These are phyloP conservation scores for Auriscalpium microsporum DNA, from an alignment of 768 basidiomycete genomes.

Conservation along the genomic window DNA sequence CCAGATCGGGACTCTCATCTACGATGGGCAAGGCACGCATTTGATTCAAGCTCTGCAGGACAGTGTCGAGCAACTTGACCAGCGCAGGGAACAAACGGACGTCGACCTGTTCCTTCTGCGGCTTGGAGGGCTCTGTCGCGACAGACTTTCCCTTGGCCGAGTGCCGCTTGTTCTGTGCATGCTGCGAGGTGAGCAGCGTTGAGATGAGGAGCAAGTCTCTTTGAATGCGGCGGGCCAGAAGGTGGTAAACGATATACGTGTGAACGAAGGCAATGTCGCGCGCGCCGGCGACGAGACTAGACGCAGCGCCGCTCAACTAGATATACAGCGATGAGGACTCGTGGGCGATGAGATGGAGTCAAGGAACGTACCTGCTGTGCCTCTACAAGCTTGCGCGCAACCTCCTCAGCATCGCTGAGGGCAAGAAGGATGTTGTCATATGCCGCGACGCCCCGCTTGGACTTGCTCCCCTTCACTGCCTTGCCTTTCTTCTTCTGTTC, in stretches of 20 bases:
- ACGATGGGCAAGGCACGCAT: conserved; percentile 79
- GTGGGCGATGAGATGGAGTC: neutral
- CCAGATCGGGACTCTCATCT: conserved; percentile 80
- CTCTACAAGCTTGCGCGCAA: conserved; percentile 72
- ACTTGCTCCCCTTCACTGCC: conserved; percentile 31
- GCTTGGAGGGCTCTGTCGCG: conserved; percentile 16
- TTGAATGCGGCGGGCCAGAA: conserved; percentile 79
- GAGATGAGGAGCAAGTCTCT: conserved; percentile 78
- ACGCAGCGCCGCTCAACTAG: conserved; percentile 35
- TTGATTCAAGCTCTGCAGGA: conserved; percentile 77
- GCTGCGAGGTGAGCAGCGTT: conserved; percentile 46
- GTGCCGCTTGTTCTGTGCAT: conserved; percentile 16
- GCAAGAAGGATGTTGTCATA: conserved; percentile 82
- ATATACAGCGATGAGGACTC: conserved; percentile 1
- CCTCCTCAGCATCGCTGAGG: conserved; percentile 83
- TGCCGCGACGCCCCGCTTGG: conserved; percentile 73
- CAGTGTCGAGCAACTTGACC: conserved; percentile 81
- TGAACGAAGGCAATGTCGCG: conserved; percentile 82
- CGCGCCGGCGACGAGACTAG: conserved; percentile 33
- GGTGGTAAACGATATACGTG: conserved; percentile 79
- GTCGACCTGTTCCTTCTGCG: conserved; percentile 47
- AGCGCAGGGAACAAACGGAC: conserved; percentile 74
- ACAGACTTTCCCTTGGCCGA: conserved; percentile 10
- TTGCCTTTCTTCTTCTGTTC: conserved; percentile 29
- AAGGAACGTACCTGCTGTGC: conserved; percentile 60